These are phyloP conservation scores for Candida insectalens DNA, from an alignment of 805 yeast species.

Conservation along the genomic window DNA sequence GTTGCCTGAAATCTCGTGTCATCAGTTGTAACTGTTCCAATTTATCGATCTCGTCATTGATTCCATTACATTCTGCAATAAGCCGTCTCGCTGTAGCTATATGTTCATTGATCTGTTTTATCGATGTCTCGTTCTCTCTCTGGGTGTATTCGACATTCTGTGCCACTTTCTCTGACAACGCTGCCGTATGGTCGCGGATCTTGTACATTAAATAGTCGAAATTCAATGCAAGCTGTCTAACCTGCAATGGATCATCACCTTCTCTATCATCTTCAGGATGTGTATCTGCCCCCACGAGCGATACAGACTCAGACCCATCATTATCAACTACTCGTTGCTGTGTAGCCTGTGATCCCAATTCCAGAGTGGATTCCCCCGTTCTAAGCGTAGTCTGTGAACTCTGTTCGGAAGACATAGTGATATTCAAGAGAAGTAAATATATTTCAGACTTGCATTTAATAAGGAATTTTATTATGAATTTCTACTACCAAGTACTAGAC, in stretches of 20 bases:
- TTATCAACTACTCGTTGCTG: too few relatives aligned
- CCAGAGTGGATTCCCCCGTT: slow-evolving; percentile 1
- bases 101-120: slow-evolving; percentile 12
- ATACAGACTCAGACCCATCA: neutral
- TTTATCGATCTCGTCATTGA: slow-evolving; percentile 23
- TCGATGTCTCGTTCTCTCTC: slow-evolving; percentile 14
- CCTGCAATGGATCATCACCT: slow-evolving; percentile 52
- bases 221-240: slow-evolving; percentile 47
- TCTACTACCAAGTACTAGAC: too few relatives aligned
- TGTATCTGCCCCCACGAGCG: slow-evolving; percentile 2
- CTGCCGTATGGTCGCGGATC: slow-evolving; percentile 45
- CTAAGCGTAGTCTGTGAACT: slow-evolving; percentile 3
- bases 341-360: neutral
- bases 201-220: slow-evolving; percentile 59
- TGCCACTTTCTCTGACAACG: slow-evolving; percentile 23
- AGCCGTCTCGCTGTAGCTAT: slow-evolving; percentile 12
- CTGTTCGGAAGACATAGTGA: too few relatives aligned
- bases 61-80: slow-evolving; percentile 15
- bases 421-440: too few relatives aligned
- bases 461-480: too few relatives aligned
- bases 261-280: slow-evolving; percentile 10
- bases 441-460: too few relatives aligned
- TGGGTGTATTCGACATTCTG: slow-evolving; percentile 17
- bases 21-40: slow-evolving; percentile 23
- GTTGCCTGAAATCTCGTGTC: slow-evolving; percentile 19